A percentile compares a stretch with the other conserved stretches of the same genome.
These are phyloP conservation scores for Friedmanniomyces endolithicus DNA, from an alignment of 495 filamentous ascomycete species.

Conservation along the genomic window DNA sequence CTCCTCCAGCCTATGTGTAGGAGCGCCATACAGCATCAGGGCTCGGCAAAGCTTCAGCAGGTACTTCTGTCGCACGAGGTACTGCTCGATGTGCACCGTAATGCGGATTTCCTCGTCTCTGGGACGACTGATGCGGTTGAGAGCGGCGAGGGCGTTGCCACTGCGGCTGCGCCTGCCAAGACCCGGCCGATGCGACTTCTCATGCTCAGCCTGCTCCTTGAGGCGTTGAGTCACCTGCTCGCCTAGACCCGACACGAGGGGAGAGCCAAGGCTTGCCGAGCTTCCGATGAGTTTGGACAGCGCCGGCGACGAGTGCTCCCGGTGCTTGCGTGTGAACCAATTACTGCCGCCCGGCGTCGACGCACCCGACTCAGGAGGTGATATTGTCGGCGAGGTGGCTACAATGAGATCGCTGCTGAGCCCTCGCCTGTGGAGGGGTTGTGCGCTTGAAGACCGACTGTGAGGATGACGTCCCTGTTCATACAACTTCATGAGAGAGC, in stretches of 20 bases:
- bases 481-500: constrained; percentile 67
- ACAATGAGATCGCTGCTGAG: constrained; percentile 19
- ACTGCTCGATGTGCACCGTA: constrained; percentile 79
- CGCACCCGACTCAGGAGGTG: constrained; percentile 38
- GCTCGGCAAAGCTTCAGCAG: constrained; percentile 74
- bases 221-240: constrained; percentile 30
- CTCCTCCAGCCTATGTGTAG: constrained; percentile 44
- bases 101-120: constrained; percentile 62
- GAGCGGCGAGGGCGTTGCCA: constrained; percentile 33
- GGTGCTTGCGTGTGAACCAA: constrained; percentile 50
- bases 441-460: constrained; percentile 5
- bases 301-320: constrained; percentile 39
- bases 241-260: constrained; percentile 24
- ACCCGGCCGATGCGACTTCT: constrained; percentile 12
- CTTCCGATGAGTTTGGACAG: constrained; percentile 47
- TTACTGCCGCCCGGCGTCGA: constrained; percentile 35
- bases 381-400: constrained; percentile 27
- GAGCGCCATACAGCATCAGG: constrained; percentile 51
- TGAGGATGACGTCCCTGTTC: neutral
- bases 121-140: constrained; percentile 33
- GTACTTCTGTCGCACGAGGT: constrained; percentile 68
- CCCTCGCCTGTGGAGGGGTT: constrained; percentile 18
- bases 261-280: constrained; percentile 40
- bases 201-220: constrained; percentile 25
- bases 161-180: constrained; percentile 34